Conservation (phyloP, 208 protist species). For the Porcisia deanei region DNA sequence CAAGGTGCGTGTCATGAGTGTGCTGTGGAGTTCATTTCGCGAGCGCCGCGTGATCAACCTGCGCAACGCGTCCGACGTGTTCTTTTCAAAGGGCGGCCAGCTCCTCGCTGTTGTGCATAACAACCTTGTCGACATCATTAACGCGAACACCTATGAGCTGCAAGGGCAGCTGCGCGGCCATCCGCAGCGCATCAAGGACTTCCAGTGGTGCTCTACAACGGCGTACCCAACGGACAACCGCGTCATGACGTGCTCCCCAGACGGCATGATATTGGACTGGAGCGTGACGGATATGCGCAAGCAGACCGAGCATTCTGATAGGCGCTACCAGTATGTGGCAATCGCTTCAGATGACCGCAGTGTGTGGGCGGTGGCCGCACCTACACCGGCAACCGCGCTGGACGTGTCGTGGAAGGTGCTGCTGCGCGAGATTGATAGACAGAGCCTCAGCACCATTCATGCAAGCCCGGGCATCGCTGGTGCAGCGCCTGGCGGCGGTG, state of each 20-base stretch:
- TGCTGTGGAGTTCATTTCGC: conserved; percentile 93
- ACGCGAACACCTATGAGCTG: conserved; percentile 92
- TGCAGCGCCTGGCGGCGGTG: not conserved
- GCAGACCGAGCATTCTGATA: conserved; percentile 88
- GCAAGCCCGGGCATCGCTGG: not conserved
- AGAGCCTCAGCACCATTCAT: conserved; percentile 41
- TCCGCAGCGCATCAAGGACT: conserved; percentile 85
- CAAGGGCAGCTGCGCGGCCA: conserved; percentile 93
- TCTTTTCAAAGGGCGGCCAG: conserved; percentile 94
- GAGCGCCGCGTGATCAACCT: conserved; percentile 90
- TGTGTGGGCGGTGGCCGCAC: conserved; percentile 90
- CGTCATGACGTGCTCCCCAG: conserved; percentile 89
- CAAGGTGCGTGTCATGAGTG: conserved; percentile 94
- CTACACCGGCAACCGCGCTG: conserved; percentile 61
- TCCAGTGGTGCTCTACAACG: conserved; percentile 84
- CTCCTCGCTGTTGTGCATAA: conserved; percentile 94
- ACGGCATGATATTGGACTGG: conserved; percentile 96
- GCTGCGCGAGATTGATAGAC: conserved; percentile 86
- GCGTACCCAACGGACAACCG: conserved; percentile 92
- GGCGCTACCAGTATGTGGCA: conserved; percentile 90
- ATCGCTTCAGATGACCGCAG: conserved; percentile 82
- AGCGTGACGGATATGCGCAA: conserved; percentile 85
- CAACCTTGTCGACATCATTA: conserved; percentile 94
- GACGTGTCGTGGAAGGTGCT: conserved; percentile 87
- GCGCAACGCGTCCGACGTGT: conserved; percentile 82